phyloP scores from a whole-genome alignment of 371 early-diverging fungal species.

The Lichtheimia corymbifera region DNA sequence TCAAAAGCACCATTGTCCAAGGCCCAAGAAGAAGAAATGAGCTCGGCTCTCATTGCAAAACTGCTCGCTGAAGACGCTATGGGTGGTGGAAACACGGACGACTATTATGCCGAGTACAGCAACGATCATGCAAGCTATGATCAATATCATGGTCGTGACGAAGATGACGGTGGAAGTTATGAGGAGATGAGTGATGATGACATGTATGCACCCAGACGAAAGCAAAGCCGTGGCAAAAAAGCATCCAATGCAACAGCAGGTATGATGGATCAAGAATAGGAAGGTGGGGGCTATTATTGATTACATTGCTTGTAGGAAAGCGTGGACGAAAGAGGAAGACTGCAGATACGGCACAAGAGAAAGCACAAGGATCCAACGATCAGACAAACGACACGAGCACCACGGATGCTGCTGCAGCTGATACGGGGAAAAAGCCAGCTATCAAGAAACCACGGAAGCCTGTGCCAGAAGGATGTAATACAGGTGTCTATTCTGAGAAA shows the following conservation, averaged over 20 bases:
- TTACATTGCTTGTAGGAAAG: constrained; percentile 3
- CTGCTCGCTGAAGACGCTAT: constrained; percentile 70
- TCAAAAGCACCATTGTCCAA: constrained; percentile 15
- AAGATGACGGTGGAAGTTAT: constrained; percentile 51
- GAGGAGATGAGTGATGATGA: constrained; percentile 59
- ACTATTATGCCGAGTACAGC: constrained; percentile 68
- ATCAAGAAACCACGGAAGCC: constrained; percentile 45
- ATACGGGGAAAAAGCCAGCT: constrained; percentile 6
- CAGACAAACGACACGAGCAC: background rate
- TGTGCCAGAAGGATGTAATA: constrained; percentile 55
- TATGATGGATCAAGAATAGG: background rate
- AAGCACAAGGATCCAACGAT: constrained; percentile 3
- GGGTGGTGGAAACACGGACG: constrained; percentile 30
- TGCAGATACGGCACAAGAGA: constrained; percentile 1
- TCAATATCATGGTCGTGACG: constrained; percentile 10
- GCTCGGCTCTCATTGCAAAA: constrained; percentile 78
- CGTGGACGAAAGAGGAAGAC: constrained; percentile 29
- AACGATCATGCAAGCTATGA: constrained; percentile 40
- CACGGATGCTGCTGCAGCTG: background rate
- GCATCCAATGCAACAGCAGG: constrained; percentile 33
- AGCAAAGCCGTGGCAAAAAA: constrained; percentile 22
- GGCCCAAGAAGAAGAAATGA: constrained; percentile 80
- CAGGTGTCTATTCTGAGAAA: constrained; percentile 78
- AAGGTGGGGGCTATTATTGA: too few species aligned
- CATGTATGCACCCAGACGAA: constrained; percentile 35